phyloP scores from a whole-genome alignment of 306 rosid species.

The Myrica gale region DNA sequence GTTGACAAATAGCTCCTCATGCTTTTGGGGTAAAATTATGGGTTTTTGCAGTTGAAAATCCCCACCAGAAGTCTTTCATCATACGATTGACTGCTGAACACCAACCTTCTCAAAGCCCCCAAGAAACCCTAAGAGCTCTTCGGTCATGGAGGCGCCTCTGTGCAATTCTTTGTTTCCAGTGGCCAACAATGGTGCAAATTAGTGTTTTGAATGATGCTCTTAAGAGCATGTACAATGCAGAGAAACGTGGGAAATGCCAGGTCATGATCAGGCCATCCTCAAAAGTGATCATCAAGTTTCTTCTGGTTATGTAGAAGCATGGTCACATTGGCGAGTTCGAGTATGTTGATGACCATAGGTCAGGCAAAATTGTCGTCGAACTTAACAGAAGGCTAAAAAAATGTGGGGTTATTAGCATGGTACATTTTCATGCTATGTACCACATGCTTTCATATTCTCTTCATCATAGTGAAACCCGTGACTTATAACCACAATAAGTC shows the following conservation, averaged over 20 bases:
- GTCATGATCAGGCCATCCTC: constrained; percentile 48
- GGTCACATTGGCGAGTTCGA: constrained; percentile 71
- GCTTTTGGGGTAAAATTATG: too few species aligned
- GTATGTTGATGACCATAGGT: constrained; percentile 60
- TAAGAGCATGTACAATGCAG: constrained; percentile 47
- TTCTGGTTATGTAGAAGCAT: constrained; percentile 53
- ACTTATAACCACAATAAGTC: too few species aligned
- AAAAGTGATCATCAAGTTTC: constrained; percentile 43
- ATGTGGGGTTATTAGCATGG: constrained; percentile 68
- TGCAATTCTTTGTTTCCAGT: neutral
- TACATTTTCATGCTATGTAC: too few species aligned
- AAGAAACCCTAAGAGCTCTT: neutral
- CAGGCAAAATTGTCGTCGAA: constrained; percentile 67
- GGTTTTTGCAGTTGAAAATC: too few species aligned
- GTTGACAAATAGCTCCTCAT: too few species aligned
- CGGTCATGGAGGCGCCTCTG: constrained; percentile 12
- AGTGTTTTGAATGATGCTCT: constrained; percentile 47
- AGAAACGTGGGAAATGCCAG: constrained; percentile 44
- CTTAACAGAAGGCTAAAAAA: constrained; percentile 63
- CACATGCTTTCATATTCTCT: too few species aligned
- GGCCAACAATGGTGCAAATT: constrained; percentile 34
- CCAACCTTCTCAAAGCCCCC: neutral
- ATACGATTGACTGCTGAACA: too few species aligned
- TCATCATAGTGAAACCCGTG: too few species aligned
- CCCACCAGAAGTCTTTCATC: too few species aligned